Base-by-base conservation (phyloP, 495 filamentous ascomycete species). In the Penicillium atrosanguineum region DNA sequence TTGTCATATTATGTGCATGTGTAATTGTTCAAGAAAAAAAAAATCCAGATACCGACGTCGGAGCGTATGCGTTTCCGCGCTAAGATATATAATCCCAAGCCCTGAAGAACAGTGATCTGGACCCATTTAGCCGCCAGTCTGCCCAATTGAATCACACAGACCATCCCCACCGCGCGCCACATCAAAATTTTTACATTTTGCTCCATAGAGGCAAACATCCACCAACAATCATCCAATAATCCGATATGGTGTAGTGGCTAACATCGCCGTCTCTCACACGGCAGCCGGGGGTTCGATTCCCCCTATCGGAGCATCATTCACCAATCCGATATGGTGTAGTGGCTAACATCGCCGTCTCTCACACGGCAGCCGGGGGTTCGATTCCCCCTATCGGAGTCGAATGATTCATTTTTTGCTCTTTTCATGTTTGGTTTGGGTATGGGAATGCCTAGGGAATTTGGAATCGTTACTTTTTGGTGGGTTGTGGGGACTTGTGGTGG, bases 181-280 rank as follows among this genome's bases (percentile, higher is more conserved):
- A 34, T 15, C 3, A 34, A 15, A 34, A 34, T 14, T 14, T 34
- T 11, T 14, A 31, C 7, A 31, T 23, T 5, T 34, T 12, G 11
- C 31, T 34, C 31, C 31, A 34, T 34, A 34, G 14, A 1, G 31
- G 11, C 31, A 34, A 14, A 34, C 11, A 34, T 34, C 11, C 31
- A 14, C 31, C 3, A 34, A 4, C 31, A 4, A 34, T 15, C 31
- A 34, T 14, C 31, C 31, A 34, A 34, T 34, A 34, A 48, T 72
- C 65, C 67, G 67, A 67, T 70, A 63, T 70, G 63, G 69, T 70
- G 67, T 72, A 70, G 56, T 69, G 67, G 69, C 54, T 67, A 70
- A 69, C 69, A 72, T 69, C 63, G 68, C 57, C 58, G 65, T 69
- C 64, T 72, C 62, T 70, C 67, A 72, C 66, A 66, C 64, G 55